phyloP scores from a whole-genome alignment of 495 filamentous ascomycete genomes.

The Aspergillus ostianus region DNA sequence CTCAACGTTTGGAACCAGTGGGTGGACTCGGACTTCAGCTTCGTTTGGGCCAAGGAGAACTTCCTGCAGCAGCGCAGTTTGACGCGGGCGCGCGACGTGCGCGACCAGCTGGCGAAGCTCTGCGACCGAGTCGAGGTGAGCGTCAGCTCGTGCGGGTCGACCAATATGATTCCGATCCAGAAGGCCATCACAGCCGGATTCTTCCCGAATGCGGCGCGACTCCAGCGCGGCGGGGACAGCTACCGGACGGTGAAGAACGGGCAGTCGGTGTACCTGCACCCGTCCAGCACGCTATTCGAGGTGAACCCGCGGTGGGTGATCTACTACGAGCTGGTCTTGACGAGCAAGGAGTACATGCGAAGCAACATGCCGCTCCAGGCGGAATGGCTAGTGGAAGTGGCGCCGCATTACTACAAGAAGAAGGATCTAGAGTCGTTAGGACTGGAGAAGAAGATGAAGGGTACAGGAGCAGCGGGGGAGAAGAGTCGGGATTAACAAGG shows the following conservation, averaged over 20 bases:
- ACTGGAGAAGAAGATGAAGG: slow-evolving; percentile 77
- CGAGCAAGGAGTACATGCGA: slow-evolving; percentile 92
- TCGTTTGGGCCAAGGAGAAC: slow-evolving; percentile 89
- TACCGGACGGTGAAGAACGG: slow-evolving; percentile 96
- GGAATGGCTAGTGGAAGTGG: slow-evolving; percentile 86
- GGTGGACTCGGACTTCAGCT: slow-evolving; percentile 88
- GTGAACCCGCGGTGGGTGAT: slow-evolving; percentile 85
- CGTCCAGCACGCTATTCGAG: slow-evolving; percentile 76
- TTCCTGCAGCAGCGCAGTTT: slow-evolving; percentile 89
- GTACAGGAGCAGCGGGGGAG: slow-evolving; percentile 50
- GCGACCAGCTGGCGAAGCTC: slow-evolving; percentile 90
- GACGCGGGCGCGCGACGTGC: slow-evolving; percentile 84
- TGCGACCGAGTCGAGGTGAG: slow-evolving; percentile 91
- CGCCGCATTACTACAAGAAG: slow-evolving; percentile 94
- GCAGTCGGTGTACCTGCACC: slow-evolving; percentile 86
- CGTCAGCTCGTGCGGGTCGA: slow-evolving; percentile 63
- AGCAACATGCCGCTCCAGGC: slow-evolving; percentile 80
- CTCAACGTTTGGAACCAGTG: slow-evolving; percentile 98
- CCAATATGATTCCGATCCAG: slow-evolving; percentile 72
- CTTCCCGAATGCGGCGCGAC: slow-evolving; percentile 88
- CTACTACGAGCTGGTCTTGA: slow-evolving; percentile 90
- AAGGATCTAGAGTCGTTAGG: slow-evolving; percentile 82
- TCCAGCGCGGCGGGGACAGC: slow-evolving; percentile 81
- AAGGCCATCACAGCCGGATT: slow-evolving; percentile 90
- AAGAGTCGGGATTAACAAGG: slow-evolving; percentile 37